These are phyloP conservation scores for Manihot esculenta DNA, from an alignment of 441 rosid species.

Conservation along the genomic window DNA sequence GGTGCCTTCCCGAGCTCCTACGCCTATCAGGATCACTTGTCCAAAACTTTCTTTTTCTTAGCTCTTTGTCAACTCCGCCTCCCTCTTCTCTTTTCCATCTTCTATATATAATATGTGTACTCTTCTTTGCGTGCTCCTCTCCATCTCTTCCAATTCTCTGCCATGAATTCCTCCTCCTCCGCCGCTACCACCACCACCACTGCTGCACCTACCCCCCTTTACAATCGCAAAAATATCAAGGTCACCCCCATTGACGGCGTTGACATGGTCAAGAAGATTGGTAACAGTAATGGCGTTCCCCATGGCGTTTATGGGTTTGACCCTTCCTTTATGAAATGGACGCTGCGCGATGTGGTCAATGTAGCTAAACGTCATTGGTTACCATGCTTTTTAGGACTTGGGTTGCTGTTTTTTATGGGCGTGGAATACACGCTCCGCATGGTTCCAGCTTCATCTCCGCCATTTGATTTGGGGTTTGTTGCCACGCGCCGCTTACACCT, in stretches of 20 bases:
- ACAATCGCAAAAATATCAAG: constrained; percentile 1
- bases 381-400: constrained; percentile 62
- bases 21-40: no score
- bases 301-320: constrained; percentile 7
- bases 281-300: constrained; percentile 8
- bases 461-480: constrained; percentile 83
- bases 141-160: neutral
- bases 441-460: constrained; percentile 72
- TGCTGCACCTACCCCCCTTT: neutral
- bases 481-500: constrained; percentile 65
- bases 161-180: neutral
- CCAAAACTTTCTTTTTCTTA: no score
- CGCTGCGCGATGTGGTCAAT: constrained; percentile 41
- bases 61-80: neutral
- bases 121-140: neutral
- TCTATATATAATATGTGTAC: neutral
- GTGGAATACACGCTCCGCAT: constrained; percentile 94
- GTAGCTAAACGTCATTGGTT: constrained; percentile 63
- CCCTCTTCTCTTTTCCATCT: neutral
- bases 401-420: constrained; percentile 82
- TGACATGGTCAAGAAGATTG: constrained; percentile 5
- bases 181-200: neutral
- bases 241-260: neutral
- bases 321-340: constrained; percentile 68
- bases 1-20: no score